Evolutionary conservation across 2,329 filamentous ascomycete genomes (phyloP), one percentile per base, ranked within the genome.

Genomic region (Sporothrix phasma): DNA sequence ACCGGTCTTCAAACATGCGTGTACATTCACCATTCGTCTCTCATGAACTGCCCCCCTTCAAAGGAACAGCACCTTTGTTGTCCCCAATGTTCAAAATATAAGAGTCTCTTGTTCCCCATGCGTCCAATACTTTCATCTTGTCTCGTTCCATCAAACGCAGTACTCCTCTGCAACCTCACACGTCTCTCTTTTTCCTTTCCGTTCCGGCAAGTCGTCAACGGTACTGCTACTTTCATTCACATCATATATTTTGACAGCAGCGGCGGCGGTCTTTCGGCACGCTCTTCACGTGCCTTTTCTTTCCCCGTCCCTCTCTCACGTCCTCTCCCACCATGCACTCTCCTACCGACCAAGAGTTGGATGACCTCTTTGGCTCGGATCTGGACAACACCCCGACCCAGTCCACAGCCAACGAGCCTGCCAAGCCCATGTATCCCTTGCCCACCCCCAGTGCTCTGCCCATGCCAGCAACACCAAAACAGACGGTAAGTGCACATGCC

Each of bases 161-260:
- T 24, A 56, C 31, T 17, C 51, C 13, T 19, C 51, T 17, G 15
- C 31, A 3, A 56, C 51, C 19, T 37, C 15, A 37, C 34, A 37
- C 34, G 15, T 11, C 19, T 31, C 15, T 34, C 29, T 17, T n/a
- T 8, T 15, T 3, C 11, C 24, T 13, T 24, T 24, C 31, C 34
- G n/a, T 31, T 43, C 39, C 45, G 63, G 19, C 59, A 56, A 45
- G 64, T 67, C 63, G 59, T 61, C 66, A 66, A 64, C 64, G 56
- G 66, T 66, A 65, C 66, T 67, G 64, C 61, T 64, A 66, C 26
- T 8, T 34, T 53, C 24, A 29, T 26, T 53, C 34, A 3, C 46
- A 62, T 31, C 51, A 8, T 29, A 29, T 51, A 15, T 29, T 39
- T 61, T 39, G 43, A 49, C 29, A 49, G 8, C 56, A 46, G 29